These are phyloP conservation scores for Blastobotrys terrestris DNA, from an alignment of 805 yeast genomes.

Conservation along the genomic window DNA sequence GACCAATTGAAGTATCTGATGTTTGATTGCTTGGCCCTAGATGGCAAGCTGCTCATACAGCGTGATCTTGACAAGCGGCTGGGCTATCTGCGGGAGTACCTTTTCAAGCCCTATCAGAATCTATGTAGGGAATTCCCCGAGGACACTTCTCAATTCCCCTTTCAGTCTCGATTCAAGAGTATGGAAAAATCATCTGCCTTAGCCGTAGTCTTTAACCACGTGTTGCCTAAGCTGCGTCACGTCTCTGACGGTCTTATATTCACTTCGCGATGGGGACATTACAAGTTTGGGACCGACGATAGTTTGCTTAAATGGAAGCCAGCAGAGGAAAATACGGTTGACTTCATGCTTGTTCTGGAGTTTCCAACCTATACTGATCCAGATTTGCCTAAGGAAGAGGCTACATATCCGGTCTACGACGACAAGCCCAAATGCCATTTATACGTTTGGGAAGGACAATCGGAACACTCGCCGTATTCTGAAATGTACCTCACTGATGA, in stretches of 20 bases:
- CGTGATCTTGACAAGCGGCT: conserved; percentile 74
- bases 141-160: conserved; percentile 70
- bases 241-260: conserved; percentile 90
- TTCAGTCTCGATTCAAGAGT: conserved; percentile 77
- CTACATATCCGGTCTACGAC: conserved; percentile 70
- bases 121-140: conserved; percentile 67
- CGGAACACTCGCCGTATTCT: conserved; percentile 55
- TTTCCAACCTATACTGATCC: conserved; percentile 57
- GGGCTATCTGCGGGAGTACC: conserved; percentile 76
- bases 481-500: conserved; percentile 55
- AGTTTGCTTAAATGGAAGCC: conserved; percentile 95
- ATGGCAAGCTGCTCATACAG: conserved; percentile 63
- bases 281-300: conserved; percentile 81
- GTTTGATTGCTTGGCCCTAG: conserved; percentile 85
- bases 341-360: conserved; percentile 63
- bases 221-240: conserved; percentile 64
- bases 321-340: conserved; percentile 89
- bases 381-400: conserved; percentile 42
- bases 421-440: conserved; percentile 64
- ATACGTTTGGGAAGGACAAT: conserved; percentile 70
- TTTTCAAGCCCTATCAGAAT: conserved; percentile 75
- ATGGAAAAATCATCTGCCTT: conserved; percentile 83
- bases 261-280: conserved; percentile 86
- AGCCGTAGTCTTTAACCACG: conserved; percentile 49
- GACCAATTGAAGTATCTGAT: conserved; percentile 66